Conservation (phyloP, 331 rosid species). For the Erythrophleum ivorense region DNA sequence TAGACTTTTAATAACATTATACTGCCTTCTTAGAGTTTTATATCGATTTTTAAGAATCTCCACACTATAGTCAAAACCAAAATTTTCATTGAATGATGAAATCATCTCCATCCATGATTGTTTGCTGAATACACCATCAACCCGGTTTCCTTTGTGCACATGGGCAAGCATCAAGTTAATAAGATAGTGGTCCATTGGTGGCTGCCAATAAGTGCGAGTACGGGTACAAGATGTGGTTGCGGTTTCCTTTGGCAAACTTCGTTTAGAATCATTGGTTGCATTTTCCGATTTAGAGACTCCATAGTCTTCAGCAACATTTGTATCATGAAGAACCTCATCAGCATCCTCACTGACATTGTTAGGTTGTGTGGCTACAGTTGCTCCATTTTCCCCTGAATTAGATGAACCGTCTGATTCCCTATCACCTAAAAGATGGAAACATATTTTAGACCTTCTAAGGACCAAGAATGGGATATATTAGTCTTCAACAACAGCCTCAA, state of each 20-base stretch:
- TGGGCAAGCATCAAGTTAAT: constrained; percentile 72
- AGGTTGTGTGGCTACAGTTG: constrained; percentile 33
- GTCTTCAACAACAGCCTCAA: constrained; percentile 1
- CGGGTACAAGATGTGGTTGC: constrained; percentile 43
- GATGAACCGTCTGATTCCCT: constrained; percentile 45
- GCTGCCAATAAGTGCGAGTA: constrained; percentile 79
- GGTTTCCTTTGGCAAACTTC: constrained; percentile 35
- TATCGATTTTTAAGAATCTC: constrained; percentile 79
- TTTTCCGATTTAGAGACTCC: constrained; percentile 48
- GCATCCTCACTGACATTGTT: constrained; percentile 45
- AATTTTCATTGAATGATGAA: constrained; percentile 65
- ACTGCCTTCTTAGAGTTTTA: constrained; percentile 77
- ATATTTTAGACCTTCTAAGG: constrained; percentile 32
- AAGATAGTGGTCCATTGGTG: constrained; percentile 74
- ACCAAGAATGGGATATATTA: constrained; percentile 29
- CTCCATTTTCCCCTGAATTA: constrained; percentile 48
- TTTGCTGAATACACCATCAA: constrained; percentile 72
- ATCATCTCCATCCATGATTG: constrained; percentile 87
- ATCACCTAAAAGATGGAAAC: constrained; percentile 46
- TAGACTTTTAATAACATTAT: constrained; percentile 62
- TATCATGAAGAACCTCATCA: constrained; percentile 49
- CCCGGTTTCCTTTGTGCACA: constrained; percentile 62
- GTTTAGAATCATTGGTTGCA: constrained; percentile 41
- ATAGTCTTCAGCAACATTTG: constrained; percentile 57
- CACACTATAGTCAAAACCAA: constrained; percentile 68